Evolutionary conservation across 257 asterid species (phyloP).

Genomic region (Eustoma russellianum): DNA sequence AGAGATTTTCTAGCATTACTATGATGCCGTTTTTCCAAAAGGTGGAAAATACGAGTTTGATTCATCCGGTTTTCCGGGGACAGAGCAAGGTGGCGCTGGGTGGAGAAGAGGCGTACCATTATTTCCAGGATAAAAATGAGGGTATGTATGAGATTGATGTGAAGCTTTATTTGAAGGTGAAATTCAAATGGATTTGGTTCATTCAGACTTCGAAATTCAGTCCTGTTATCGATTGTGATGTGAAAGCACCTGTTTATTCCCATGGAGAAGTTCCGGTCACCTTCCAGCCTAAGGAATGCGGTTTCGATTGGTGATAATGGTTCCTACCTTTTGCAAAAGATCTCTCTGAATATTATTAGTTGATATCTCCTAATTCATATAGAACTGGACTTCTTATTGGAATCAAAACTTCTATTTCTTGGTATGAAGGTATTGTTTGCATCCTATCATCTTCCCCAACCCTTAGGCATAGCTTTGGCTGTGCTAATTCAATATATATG

Average conservation of each 20-base stretch:
- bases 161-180: conserved; percentile 31
- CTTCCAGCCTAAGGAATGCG: conserved; percentile 40
- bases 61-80: conserved; percentile 36
- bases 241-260: conserved; percentile 44
- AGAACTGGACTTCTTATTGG: too few species aligned
- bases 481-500: too few species aligned
- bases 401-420: too few species aligned
- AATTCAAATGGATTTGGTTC: conserved; percentile 35
- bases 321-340: too few species aligned
- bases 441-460: too few species aligned
- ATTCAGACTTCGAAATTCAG: conserved; percentile 36
- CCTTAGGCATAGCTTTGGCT: too few species aligned
- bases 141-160: conserved; percentile 38
- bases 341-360: too few species aligned
- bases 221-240: conserved; percentile 63
- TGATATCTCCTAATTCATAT: too few species aligned
- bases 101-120: conserved; percentile 18
- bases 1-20: conserved; percentile 19
- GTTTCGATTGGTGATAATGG: conserved; percentile 51
- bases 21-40: conserved; percentile 50
- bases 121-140: conserved; percentile 19
- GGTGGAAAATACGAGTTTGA: conserved; percentile 31
- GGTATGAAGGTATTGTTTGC: too few species aligned
- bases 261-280: conserved; percentile 28
- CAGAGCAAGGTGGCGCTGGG: conserved; percentile 24